Evolutionary conservation across 2,329 filamentous ascomycete genomes (phyloP).

Genomic region (Seiridium unicorne): DNA sequence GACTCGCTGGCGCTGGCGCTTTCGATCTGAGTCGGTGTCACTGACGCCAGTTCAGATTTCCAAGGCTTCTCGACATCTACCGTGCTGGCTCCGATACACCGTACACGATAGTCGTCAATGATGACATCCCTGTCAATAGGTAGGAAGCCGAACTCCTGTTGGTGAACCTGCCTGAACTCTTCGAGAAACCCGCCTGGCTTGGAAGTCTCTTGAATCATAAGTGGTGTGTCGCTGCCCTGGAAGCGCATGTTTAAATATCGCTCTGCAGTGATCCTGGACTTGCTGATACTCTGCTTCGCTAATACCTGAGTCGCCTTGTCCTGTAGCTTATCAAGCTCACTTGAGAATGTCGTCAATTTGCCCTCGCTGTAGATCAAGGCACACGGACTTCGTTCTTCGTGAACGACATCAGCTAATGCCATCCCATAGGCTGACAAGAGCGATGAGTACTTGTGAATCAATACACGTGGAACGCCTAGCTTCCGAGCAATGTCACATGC

Average conservation of each 20-base stretch:
- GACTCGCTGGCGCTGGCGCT: background rate
- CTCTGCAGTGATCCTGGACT: background rate
- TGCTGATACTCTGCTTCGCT: constrained; percentile 33
- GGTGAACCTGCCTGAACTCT: constrained; percentile 65
- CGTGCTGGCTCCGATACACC: constrained; percentile 7
- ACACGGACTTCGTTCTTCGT: constrained; percentile 63
- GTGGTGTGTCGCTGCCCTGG: constrained; percentile 8
- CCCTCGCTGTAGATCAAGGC: constrained; percentile 41
- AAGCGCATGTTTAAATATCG: constrained; percentile 10
- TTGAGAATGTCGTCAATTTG: constrained; percentile 39
- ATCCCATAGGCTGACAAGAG: constrained; percentile 70
- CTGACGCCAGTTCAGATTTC: background rate
- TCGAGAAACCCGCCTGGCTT: constrained; percentile 53
- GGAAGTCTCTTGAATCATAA: constrained; percentile 9
- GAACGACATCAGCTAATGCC: constrained; percentile 70
- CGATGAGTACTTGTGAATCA: constrained; percentile 69
- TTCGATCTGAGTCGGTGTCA: background rate
- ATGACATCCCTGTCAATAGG: constrained; percentile 1
- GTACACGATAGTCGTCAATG: constrained; percentile 9
- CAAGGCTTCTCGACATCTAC: background rate
- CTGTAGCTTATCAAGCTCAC: background rate
- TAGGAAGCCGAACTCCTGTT: constrained; percentile 67
- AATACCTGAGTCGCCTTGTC: background rate
- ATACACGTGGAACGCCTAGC: constrained; percentile 66
- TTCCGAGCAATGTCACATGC: constrained; percentile 67